Evolutionary conservation across 768 basidiomycete genomes (phyloP).

Genomic region (Neoboletus subvelutipes): DNA sequence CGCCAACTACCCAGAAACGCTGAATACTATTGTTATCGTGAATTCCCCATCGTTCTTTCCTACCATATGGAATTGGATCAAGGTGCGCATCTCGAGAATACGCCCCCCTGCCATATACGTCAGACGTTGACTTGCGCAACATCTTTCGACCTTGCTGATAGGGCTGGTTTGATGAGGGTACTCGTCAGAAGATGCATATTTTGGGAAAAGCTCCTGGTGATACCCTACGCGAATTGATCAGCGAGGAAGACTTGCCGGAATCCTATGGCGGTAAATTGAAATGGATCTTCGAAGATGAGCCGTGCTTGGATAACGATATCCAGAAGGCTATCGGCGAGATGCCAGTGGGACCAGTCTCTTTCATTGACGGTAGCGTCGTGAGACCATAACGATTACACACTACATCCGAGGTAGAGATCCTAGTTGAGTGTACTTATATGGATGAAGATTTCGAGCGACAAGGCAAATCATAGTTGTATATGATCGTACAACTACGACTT

Average conservation of each 20-base stretch:
- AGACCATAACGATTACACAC: constrained; percentile 17
- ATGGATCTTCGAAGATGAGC: constrained; percentile 69
- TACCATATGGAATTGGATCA: constrained; percentile 83
- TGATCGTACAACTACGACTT: background rate
- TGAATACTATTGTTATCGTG: constrained; percentile 64
- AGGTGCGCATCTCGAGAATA: constrained; percentile 39
- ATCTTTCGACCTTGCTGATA: constrained; percentile 23
- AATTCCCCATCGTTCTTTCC: constrained; percentile 84
- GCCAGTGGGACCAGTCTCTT: constrained; percentile 58
- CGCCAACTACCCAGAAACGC: constrained; percentile 80
- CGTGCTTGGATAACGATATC: constrained; percentile 58
- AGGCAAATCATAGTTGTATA: too few relatives aligned
- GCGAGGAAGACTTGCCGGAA: constrained; percentile 54
- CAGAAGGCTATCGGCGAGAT: constrained; percentile 44
- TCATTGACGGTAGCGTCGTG: constrained; percentile 42
- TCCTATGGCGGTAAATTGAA: constrained; percentile 73
- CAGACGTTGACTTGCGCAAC: background rate
- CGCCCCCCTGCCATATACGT: too few relatives aligned
- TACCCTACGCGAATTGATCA: constrained; percentile 51
- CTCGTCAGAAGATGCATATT: constrained; percentile 74
- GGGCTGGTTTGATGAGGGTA: constrained; percentile 81
- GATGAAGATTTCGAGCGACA: background rate
- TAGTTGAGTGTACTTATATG: background rate
- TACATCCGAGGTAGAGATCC: background rate
- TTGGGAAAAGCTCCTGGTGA: constrained; percentile 59